These are phyloP conservation scores for Orobanche coerulescens DNA, from an alignment of 257 asterid genomes.

Conservation along the genomic window DNA sequence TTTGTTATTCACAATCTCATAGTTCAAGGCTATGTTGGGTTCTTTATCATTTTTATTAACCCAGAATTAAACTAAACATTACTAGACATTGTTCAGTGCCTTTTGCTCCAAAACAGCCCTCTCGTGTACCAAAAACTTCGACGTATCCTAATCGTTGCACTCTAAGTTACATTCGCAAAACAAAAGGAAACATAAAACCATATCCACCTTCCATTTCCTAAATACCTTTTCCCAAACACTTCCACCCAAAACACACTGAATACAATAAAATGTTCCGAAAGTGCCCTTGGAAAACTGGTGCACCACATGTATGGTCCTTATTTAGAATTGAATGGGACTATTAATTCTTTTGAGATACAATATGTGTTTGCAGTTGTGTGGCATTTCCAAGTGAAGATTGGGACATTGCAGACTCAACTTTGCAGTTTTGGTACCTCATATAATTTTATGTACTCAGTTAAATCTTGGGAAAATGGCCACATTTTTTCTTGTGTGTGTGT, in stretches of 20 bases:
- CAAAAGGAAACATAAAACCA: not conserved
- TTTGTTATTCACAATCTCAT: conserved; percentile 15
- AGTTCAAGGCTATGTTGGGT: not conserved
- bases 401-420: conserved; percentile 84
- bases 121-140: not conserved
- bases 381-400: conserved; percentile 80
- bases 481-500: not conserved
- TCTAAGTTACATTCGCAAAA: not conserved
- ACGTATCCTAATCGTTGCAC: not conserved
- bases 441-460: conserved; percentile 14
- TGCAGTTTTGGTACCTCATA: conserved; percentile 68
- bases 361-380: conserved; percentile 55
- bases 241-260: not conserved
- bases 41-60: not conserved
- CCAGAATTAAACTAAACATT: not conserved
- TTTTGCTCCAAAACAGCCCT: not conserved
- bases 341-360: conserved; percentile 17
- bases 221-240: not conserved
- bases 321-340: conserved; percentile 3
- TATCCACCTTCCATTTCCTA: not conserved
- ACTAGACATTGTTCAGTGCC: not conserved
- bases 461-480: not conserved
- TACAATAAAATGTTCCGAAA: not conserved
- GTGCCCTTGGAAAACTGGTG: conserved; percentile 1
- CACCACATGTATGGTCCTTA: not conserved